Base-by-base conservation (phyloP, 495 filamentous ascomycete genomes). In the Filosporella fistucella region DNA sequence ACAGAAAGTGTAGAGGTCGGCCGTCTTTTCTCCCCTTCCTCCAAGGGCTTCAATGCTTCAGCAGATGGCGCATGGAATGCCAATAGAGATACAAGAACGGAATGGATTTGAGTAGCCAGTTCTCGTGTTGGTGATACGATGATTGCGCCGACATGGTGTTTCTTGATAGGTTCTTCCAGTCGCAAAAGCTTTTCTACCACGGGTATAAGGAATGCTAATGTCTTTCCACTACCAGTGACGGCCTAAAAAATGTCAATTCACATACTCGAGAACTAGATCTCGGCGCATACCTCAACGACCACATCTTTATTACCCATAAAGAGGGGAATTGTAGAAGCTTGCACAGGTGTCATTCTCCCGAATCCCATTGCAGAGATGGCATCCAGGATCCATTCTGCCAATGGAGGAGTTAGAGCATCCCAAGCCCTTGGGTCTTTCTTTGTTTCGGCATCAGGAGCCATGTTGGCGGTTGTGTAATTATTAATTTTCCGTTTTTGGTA, bases 251-350 rank as follows among this genome's bases (percentile, higher is more conserved):
- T 10, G 42, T 39, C 28, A 45, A 16, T 23, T 25, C n/a, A n/a
- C 30, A n/a, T 14, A 21, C 10, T 4, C 5, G 32, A 23, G 22
- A 20, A 4, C 9, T 13, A 33, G 14, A 29, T 9, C 17, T 4
- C 17, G 14, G 2, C 30, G 3, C 58, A 4, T 55, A 77, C 76
- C 63, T 96, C 91, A 22, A 96, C 91, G 2, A 97, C 91, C 0
- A 97, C 91, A 68, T 97, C 93, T 57, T 96, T 96, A 64, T 97
- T 88, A 7, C 82, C 84, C 67, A 88, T 81, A 64, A 96, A 95
- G 13, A 96, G 76, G 10, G 91, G 91, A 53, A 97, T 88, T 13
- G 85, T 84, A n/a, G 86, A 91, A 18, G 90, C 88, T 64, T 98
- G 93, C 13, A 96, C 93, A 1, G 93, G 93, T 2, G 93, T 98